Evolutionary conservation across 257 asterid species (phyloP), one percentile per base, ranked within the genome.

Genomic region (Jasminum sambac): DNA sequence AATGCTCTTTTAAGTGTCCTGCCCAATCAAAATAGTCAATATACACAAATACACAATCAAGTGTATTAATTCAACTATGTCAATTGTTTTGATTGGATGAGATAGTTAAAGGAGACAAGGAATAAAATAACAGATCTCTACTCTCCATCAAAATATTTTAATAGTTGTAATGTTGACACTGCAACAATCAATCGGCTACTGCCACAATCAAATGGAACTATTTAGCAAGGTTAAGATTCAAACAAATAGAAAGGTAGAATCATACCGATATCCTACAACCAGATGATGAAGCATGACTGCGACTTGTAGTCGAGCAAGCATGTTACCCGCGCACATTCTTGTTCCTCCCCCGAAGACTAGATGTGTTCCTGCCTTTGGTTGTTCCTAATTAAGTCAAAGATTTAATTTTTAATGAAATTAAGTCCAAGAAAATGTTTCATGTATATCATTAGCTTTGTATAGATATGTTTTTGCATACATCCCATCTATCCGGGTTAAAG

Each of bases 401-500:
- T 37, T 17, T 8, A 19, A 40, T 12, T 44, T 42, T 36, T 42
- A 12, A 64, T 16, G 14, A 5, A 55, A 30, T 30, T 30, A 68
- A 5, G 12, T 21, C 23, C 4, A 34, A 1, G 55, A 0, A 13
- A 46, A 42, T 4, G 6, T 57, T 70, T 40, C 5, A 3, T 26
- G 6, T 9, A 14, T 23, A 30, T 0, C 3, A 71, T 26, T 17
- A 13, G n/a, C 41, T 67, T 67, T 30, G 5, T 8, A 44, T 30
- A 30, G 36, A 30, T 30, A 30, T 30, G 36, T 5, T 34, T 6
- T 36, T 7, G 19, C 90, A 78, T 78, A 83, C 93, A 16, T 82
- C 75, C 91, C 91, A 88, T 75, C 91, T 69, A 19, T 88, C 90
- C 1, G 95, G 88, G 46, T 86, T 88, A 66, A 88, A 88, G 48